A percentile compares a stretch with the other conserved stretches of the same genome.
phyloP scores from a whole-genome alignment of 2,329 filamentous ascomycete species.

The Polychaeton citri region DNA sequence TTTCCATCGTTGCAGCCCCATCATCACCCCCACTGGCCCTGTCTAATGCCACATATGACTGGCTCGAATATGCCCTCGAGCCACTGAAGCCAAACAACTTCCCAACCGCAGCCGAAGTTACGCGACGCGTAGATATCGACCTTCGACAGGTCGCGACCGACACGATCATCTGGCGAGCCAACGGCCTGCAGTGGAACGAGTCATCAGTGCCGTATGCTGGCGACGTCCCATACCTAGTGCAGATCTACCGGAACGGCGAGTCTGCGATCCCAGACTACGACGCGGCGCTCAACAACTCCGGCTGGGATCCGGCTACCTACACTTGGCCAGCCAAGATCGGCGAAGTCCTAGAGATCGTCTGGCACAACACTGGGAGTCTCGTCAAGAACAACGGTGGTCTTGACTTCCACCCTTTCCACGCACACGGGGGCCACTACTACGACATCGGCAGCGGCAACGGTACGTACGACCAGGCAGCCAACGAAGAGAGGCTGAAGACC shows the following conservation, averaged over 20 bases:
- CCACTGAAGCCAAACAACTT: constrained; percentile 19
- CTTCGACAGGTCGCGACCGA: constrained; percentile 9
- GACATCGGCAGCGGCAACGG: constrained; percentile 43
- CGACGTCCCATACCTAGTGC: constrained; percentile 35
- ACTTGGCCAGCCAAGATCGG: constrained; percentile 42
- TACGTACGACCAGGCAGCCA: constrained; percentile 36
- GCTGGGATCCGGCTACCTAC: constrained; percentile 39
- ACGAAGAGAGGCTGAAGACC: constrained; percentile 30
- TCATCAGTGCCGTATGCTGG: constrained; percentile 5
- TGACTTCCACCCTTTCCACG: constrained; percentile 42
- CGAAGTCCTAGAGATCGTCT: constrained; percentile 36
- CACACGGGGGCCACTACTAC: constrained; percentile 41
- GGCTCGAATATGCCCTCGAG: constrained; percentile 25
- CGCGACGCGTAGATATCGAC: constrained; percentile 22
- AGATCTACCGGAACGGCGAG: constrained; percentile 37
- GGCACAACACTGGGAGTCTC: constrained; percentile 23
- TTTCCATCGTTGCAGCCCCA: constrained; percentile 8
- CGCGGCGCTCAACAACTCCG: constrained; percentile 35
- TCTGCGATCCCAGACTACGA: constrained; percentile 39
- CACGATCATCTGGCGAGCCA: constrained; percentile 10
- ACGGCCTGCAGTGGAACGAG: constrained; percentile 13
- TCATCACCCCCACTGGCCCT: constrained; percentile 16
- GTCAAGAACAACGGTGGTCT: constrained; percentile 19
- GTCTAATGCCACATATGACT: constrained; percentile 21
- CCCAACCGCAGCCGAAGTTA: constrained; percentile 21